These are phyloP conservation scores for Streptanthus diversifolius DNA, from an alignment of 345 rosid genomes.

Conservation along the genomic window DNA sequence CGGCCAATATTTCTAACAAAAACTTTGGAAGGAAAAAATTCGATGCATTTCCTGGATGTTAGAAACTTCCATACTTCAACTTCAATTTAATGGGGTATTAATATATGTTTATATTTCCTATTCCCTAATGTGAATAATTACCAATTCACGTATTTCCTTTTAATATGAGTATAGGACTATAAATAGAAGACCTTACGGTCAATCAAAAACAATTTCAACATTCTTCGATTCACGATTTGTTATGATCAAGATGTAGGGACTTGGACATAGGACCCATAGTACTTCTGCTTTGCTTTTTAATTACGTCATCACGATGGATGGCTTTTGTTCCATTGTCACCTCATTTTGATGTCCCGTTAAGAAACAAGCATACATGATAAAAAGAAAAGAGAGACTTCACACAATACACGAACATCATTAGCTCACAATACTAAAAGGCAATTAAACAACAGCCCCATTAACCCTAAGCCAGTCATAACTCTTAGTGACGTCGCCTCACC, in stretches of 20 bases:
- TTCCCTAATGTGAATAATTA: no score
- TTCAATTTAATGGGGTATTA: no score
- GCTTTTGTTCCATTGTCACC: not conserved
- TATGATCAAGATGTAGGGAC: not conserved
- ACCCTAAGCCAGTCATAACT: not conserved
- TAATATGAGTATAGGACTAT: not conserved
- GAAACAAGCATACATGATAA: not conserved
- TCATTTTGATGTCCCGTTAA: not conserved
- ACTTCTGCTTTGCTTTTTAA: not conserved
- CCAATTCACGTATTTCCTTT: not conserved
- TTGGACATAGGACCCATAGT: not conserved
- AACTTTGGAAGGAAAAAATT: no score
- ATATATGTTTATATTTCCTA: no score
- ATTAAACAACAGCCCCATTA: conserved; percentile 24
- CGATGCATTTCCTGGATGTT: no score
- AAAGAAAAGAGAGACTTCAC: not conserved
- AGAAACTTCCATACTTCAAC: no score
- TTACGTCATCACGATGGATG: not conserved
- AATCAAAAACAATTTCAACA: not conserved
- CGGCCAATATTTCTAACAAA: no score
- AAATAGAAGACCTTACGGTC: not conserved
- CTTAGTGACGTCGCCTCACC: conserved; percentile 23
- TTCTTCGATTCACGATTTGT: not conserved
- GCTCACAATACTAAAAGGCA: conserved; percentile 5
- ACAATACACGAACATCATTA: not conserved